These are phyloP conservation scores for Sabuloglossum arenarium DNA, from an alignment of 495 filamentous ascomycete genomes.

Conservation along the genomic window DNA sequence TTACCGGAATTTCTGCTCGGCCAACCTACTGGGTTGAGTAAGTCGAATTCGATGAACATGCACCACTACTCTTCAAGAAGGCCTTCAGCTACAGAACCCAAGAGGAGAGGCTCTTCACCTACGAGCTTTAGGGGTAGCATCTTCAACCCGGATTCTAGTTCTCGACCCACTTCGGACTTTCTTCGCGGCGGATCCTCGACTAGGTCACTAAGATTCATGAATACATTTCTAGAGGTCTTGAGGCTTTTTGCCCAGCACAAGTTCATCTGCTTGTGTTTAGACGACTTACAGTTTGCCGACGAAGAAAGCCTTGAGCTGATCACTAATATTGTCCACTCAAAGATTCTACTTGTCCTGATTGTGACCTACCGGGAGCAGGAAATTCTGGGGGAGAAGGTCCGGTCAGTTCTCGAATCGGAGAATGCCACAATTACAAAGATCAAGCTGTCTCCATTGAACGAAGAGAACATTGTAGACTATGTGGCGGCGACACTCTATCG, in stretches of 20 bases:
- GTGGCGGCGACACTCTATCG: conserved; percentile 52
- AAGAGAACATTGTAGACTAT: conserved; percentile 56
- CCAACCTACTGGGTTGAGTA: background rate
- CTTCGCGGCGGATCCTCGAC: conserved; percentile 44
- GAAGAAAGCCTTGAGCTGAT: conserved; percentile 67
- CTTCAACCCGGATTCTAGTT: background rate
- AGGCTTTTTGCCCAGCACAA: conserved; percentile 54
- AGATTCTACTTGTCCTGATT: conserved; percentile 59
- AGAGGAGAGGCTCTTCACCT: background rate
- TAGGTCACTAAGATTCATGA: conserved; percentile 60
- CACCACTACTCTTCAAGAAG: background rate
- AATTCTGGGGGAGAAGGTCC: conserved; percentile 6
- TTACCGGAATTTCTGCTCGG: conserved; percentile 43
- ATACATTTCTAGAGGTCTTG: conserved; percentile 68
- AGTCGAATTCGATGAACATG: background rate
- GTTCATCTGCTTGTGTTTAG: conserved; percentile 64
- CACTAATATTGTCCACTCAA: conserved; percentile 44
- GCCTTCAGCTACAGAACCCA: background rate
- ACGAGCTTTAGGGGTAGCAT: background rate
- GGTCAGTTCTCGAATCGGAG: conserved; percentile 9
- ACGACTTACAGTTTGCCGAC: conserved; percentile 77
- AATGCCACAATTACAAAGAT: conserved; percentile 39
- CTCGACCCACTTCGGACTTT: conserved; percentile 18
- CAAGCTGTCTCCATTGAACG: conserved; percentile 40
- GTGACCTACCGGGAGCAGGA: conserved; percentile 20